phyloP scores from a whole-genome alignment of 2,329 filamentous ascomycete species.

The Leptographium radiaticola region DNA sequence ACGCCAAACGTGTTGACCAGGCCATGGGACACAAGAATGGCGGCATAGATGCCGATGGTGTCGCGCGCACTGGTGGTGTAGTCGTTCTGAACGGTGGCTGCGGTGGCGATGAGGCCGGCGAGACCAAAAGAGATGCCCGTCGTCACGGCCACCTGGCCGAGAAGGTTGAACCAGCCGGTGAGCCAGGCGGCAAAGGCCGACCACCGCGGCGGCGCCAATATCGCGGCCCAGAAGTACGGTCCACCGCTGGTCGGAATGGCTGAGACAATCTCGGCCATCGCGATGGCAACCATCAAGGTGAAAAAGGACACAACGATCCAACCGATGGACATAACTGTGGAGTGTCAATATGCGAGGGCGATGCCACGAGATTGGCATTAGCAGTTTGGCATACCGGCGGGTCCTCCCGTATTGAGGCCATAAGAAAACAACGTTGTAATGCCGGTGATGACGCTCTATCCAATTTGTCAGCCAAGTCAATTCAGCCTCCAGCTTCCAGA shows the following conservation, averaged over 20 bases:
- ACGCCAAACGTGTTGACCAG: constrained; percentile 46
- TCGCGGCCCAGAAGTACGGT: constrained; percentile 47
- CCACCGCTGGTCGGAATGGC: constrained; percentile 45
- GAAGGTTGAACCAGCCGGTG: constrained; percentile 28
- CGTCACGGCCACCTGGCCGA: constrained; percentile 28
- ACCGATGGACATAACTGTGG: constrained; percentile 36
- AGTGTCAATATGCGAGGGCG: neutral
- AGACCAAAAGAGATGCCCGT: constrained; percentile 29
- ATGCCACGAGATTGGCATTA: neutral
- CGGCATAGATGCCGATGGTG: constrained; percentile 47
- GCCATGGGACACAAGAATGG: constrained; percentile 39
- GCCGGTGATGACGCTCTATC: constrained; percentile 43
- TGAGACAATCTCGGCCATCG: constrained; percentile 47
- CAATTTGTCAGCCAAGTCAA: neutral
- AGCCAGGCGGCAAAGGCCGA: constrained; percentile 26
- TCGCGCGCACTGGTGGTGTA: constrained; percentile 28
- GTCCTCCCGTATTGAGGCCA: constrained; percentile 41
- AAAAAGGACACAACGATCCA: constrained; percentile 44
- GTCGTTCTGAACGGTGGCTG: constrained; percentile 22
- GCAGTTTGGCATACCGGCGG: constrained; percentile 17
- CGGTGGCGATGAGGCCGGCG: constrained; percentile 24
- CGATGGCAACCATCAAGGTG: constrained; percentile 38
- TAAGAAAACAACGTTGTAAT: constrained; percentile 45
- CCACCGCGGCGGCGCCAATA: constrained; percentile 34
- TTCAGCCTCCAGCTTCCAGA: neutral